Percentiles rank a stretch among this genome's conserved stretches.
These are phyloP conservation scores for Guyanaporus albipodus DNA, from an alignment of 768 basidiomycete genomes.

Conservation along the genomic window DNA sequence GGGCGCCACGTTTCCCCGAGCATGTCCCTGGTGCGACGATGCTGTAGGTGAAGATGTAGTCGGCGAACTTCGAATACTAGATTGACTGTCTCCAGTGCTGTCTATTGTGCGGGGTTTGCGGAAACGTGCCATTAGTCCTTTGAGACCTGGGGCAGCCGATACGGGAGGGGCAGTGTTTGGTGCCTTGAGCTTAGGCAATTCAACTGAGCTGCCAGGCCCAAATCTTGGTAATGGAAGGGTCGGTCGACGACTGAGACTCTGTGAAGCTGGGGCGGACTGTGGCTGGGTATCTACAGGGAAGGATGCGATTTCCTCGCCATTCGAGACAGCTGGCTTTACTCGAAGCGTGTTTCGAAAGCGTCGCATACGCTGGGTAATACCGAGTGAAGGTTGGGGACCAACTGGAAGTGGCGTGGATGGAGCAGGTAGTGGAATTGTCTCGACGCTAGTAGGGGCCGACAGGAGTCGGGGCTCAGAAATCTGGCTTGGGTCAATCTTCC, in stretches of 20 bases:
- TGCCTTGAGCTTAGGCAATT: constrained; percentile 51
- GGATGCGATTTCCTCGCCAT: constrained; percentile 49
- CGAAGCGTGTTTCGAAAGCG: constrained; percentile 67
- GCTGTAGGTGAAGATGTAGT: constrained; percentile 35
- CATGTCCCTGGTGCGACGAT: constrained; percentile 30
- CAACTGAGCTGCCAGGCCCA: constrained; percentile 38
- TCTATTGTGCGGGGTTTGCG: constrained; percentile 38
- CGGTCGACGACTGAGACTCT: constrained; percentile 45
- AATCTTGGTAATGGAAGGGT: constrained; percentile 45
- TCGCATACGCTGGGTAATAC: constrained; percentile 69
- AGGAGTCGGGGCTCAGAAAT: constrained; percentile 65
- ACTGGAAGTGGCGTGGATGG: constrained; percentile 31
- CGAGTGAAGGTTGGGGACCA: constrained; percentile 40
- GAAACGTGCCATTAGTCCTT: constrained; percentile 80
- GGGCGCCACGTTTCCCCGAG: constrained; percentile 31
- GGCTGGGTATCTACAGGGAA: constrained; percentile 42
- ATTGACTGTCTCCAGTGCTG: constrained; percentile 25
- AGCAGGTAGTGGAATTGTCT: constrained; percentile 55
- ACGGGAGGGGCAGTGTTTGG: constrained; percentile 61
- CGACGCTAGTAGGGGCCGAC: constrained; percentile 64
- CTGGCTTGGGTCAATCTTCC: constrained; percentile 56
- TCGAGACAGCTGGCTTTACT: constrained; percentile 43
- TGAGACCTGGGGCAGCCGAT: constrained; percentile 68
- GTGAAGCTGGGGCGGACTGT: constrained; percentile 22
- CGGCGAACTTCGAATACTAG: constrained; percentile 29